Base-by-base conservation (phyloP, 495 filamentous ascomycete species). In the Trichocladium uniseriatum region DNA sequence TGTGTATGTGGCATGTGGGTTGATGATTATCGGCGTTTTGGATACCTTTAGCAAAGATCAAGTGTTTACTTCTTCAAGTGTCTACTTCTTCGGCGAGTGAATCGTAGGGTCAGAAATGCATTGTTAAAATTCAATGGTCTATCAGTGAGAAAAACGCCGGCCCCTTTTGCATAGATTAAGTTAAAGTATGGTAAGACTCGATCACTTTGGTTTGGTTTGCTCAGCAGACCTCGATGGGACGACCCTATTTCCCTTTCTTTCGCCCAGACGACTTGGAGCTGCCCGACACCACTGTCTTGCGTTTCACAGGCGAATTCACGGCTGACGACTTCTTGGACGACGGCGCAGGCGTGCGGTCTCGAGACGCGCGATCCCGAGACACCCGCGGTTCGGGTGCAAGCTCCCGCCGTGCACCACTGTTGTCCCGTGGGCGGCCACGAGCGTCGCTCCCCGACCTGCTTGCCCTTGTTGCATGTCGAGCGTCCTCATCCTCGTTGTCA, bases 71-170 rank as follows among this genome's bases (percentile, higher is more conserved):
- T 29, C 37, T 38, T 16, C 3, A 29, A 28, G 21, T n/a, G n/a
- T n/a, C n/a, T n/a, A n/a, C n/a, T n/a, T 27, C 6, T 1, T 15
- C 22, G 8, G 16, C 11, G 16, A 7, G 20, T 13, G 31, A 18
- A 38, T 24, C 2, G 9, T 13, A 27, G 27, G 31, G 29, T 27
- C 15, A 48, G 31, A 53, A 44, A 50, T 48, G 27, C 43, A 54
- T 37, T 41, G 59, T 63, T 56, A 61, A 48, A 52, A 56, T 21
- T 29, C 41, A 51, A 47, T 41, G 45, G 45, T 63, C 58, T 62
- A 61, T 53, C 43, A 54, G 58, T 57, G 46, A 6, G 44, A 19
- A 18, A 15, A 43, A 9, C 6, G 20, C 42, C 16, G 22, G 51
- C 24, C 22, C 28, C 36, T 45, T 52, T 45, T 49, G 43, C 27